Conservation (phyloP, 2,329 filamentous ascomycete genomes). For the Fusarium sp. region DNA sequence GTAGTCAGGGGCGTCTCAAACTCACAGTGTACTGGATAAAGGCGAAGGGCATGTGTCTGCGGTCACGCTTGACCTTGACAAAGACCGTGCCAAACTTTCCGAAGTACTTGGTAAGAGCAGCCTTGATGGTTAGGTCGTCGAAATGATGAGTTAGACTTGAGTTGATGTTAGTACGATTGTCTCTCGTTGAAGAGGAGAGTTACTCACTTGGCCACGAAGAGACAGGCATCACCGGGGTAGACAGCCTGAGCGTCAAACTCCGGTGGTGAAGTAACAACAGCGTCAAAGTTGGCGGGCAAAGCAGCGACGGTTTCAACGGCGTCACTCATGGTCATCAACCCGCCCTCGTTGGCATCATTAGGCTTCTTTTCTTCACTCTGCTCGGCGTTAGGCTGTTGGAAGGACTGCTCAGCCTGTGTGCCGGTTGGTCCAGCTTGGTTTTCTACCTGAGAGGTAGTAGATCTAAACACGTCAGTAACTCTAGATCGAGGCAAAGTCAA, state of each 20-base stretch:
- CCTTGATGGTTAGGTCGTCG: constrained; percentile 65
- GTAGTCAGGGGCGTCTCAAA: constrained; percentile 2
- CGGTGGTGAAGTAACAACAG: background rate
- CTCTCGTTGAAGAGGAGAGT: background rate
- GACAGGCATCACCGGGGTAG: constrained; percentile 68
- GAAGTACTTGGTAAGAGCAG: constrained; percentile 67
- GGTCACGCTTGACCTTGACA: constrained; percentile 73
- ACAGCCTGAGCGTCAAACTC: constrained; percentile 64
- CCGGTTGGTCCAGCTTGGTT: background rate
- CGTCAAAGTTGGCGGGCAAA: background rate
- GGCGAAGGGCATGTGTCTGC: constrained; percentile 70
- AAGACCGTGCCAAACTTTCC: constrained; percentile 68
- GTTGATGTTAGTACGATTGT: background rate
- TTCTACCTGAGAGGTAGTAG: background rate
- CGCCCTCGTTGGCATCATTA: background rate
- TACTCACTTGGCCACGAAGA: constrained; percentile 76
- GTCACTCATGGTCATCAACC: background rate
- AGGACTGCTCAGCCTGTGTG: background rate
- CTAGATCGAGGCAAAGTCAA: background rate
- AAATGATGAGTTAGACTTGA: constrained; percentile 64
- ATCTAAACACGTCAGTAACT: constrained; percentile 11
- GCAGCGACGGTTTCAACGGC: background rate
- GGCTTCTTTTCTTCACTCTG: background rate
- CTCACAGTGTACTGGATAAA: constrained; percentile 74
- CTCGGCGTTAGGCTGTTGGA: background rate